Conservation (phyloP, 805 yeast genomes). For the Nematodospora valgi region DNA sequence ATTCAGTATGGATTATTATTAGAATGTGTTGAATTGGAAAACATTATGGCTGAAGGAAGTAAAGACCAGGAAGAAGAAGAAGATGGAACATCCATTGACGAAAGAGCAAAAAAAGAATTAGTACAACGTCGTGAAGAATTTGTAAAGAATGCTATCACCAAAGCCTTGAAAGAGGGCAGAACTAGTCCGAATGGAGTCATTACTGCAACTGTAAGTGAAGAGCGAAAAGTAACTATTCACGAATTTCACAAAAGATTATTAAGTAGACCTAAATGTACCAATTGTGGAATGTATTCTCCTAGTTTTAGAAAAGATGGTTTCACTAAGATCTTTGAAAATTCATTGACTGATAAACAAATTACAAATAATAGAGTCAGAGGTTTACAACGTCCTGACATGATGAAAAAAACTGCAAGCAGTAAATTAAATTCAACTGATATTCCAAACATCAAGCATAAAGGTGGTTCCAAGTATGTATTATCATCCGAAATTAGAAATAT, state of each 20-base stretch:
- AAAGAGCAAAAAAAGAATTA: constrained; percentile 44
- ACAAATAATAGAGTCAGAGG: constrained; percentile 84
- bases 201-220: constrained; percentile 84
- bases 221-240: constrained; percentile 70
- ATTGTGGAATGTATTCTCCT: constrained; percentile 95
- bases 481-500: constrained; percentile 85
- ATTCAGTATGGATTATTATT: constrained; percentile 85
- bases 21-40: constrained; percentile 73
- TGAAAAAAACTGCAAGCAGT: constrained; percentile 32
- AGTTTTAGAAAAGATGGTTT: constrained; percentile 92
- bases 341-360: constrained; percentile 77
- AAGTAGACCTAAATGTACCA: constrained; percentile 85
- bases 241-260: constrained; percentile 73
- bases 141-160: constrained; percentile 67
- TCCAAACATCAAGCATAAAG: constrained; percentile 54
- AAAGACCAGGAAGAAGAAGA: constrained; percentile 48
- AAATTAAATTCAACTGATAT: constrained; percentile 22
- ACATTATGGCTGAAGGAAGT: constrained; percentile 42
- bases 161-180: constrained; percentile 74
- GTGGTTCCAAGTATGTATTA: constrained; percentile 76
- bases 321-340: constrained; percentile 85
- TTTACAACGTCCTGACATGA: constrained; percentile 65
- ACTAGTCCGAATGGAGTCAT: constrained; percentile 63
- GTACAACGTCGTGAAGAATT: constrained; percentile 60
- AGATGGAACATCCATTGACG: constrained; percentile 33